These are phyloP conservation scores for Clathrus columnatus DNA, from an alignment of 768 basidiomycete genomes.

Conservation along the genomic window DNA sequence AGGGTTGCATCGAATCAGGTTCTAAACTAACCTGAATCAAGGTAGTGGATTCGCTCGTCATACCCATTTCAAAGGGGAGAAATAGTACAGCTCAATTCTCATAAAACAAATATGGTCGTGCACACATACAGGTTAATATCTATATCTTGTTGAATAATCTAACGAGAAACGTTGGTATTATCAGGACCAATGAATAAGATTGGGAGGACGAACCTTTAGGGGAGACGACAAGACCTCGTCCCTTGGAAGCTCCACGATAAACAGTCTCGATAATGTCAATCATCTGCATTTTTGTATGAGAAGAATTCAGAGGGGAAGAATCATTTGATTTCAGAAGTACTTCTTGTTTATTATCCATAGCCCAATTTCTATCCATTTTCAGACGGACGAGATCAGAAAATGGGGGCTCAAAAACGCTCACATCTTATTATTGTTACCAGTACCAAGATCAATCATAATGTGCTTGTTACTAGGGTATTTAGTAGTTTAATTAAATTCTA, in stretches of 20 bases:
- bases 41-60: no score
- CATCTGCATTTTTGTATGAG: conserved; percentile 48
- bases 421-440: conserved; percentile 99
- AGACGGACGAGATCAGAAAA: neutral
- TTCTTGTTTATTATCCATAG: conserved; percentile 98
- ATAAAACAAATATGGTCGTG: no score
- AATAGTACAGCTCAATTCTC: no score
- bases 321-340: conserved; percentile 34
- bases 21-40: no score
- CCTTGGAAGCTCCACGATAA: conserved; percentile 95
- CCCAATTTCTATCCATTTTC: conserved; percentile 71
- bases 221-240: conserved; percentile 93
- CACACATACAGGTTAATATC: conserved; percentile 39
- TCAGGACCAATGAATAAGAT: conserved; percentile 1
- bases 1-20: no score
- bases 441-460: conserved; percentile 99
- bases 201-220: conserved; percentile 64
- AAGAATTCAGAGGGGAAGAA: neutral
- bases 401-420: conserved; percentile 32
- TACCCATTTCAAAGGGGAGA: no score
- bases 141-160: conserved; percentile 81
- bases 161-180: conserved; percentile 8
- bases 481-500: no score
- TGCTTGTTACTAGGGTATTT: conserved; percentile 76
- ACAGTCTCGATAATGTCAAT: conserved; percentile 98